Conservation (phyloP, 1,139 yeast species). For the Zygosaccharomyces pseudobailii region DNA sequence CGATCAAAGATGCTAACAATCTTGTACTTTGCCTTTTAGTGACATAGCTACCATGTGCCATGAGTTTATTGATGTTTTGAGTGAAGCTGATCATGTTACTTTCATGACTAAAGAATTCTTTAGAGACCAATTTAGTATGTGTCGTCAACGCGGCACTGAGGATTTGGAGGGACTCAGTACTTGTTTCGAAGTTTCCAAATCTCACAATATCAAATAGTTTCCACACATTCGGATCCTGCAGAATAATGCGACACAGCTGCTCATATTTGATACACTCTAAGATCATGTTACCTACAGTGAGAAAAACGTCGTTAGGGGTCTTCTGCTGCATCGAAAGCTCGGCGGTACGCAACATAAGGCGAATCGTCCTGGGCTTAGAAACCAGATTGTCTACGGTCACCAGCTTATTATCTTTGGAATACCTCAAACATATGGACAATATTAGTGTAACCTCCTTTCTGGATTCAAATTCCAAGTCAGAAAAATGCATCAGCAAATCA, state of each 20-base stretch:
- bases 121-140: constrained; percentile 62
- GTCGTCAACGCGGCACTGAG: constrained; percentile 62
- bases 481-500: constrained; percentile 53
- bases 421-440: constrained; percentile 71
- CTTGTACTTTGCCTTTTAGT: constrained; percentile 88
- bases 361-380: constrained; percentile 60
- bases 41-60: constrained; percentile 77
- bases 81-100: constrained; percentile 54
- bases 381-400: constrained; percentile 86
- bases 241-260: constrained; percentile 53
- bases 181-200: constrained; percentile 75
- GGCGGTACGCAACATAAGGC: constrained; percentile 60
- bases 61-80: constrained; percentile 56
- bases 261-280: constrained; percentile 86
- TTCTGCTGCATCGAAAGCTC: constrained; percentile 43
- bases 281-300: constrained; percentile 72
- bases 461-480: constrained; percentile 77
- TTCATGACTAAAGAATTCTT: constrained; percentile 53
- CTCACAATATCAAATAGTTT: constrained; percentile 74
- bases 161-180: constrained; percentile 84
- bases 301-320: constrained; percentile 51
- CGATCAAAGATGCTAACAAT: constrained; percentile 68
- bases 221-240: constrained; percentile 67
- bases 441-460: constrained; percentile 75
- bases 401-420: constrained; percentile 69